Evolutionary conservation across 108 stramenopile genomes (phyloP).

Genomic region (Discostella pseudostelligera): DNA sequence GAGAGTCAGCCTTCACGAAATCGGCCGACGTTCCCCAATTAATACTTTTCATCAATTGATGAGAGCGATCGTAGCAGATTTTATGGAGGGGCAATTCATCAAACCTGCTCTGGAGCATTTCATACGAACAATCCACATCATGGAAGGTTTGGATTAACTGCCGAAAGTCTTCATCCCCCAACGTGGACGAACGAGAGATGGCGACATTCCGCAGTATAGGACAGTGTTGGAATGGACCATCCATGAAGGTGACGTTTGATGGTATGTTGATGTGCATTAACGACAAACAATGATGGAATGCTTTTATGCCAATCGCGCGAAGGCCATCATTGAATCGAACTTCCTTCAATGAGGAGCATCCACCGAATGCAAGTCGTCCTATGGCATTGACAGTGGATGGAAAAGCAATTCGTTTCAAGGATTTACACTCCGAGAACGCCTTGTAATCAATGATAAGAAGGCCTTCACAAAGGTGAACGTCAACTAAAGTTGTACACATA

Average conservation of each 20-base stretch:
- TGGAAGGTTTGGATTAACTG: not conserved
- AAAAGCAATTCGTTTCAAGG: not conserved
- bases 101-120: not conserved
- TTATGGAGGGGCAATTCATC: not conserved
- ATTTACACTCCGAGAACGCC: too few species aligned
- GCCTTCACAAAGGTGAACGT: not conserved
- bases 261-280: not conserved
- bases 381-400: not conserved
- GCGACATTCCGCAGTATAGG: not conserved
- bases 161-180: not conserved
- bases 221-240: not conserved
- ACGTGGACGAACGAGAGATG: not conserved
- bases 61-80: not conserved
- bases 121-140: not conserved
- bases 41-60: too few species aligned
- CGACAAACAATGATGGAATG: not conserved
- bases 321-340: too few species aligned
- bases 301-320: not conserved
- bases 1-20: not conserved
- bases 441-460: too few species aligned
- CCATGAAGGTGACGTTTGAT: not conserved
- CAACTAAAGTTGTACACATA: not conserved
- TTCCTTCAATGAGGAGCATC: too few species aligned
- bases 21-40: too few species aligned
- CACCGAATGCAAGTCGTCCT: too few species aligned